Percentiles rank a stretch among this genome's conserved stretches.
Evolutionary conservation across 2,329 filamentous ascomycete genomes (phyloP).

Genomic region (Akanthomyces muscarius): DNA sequence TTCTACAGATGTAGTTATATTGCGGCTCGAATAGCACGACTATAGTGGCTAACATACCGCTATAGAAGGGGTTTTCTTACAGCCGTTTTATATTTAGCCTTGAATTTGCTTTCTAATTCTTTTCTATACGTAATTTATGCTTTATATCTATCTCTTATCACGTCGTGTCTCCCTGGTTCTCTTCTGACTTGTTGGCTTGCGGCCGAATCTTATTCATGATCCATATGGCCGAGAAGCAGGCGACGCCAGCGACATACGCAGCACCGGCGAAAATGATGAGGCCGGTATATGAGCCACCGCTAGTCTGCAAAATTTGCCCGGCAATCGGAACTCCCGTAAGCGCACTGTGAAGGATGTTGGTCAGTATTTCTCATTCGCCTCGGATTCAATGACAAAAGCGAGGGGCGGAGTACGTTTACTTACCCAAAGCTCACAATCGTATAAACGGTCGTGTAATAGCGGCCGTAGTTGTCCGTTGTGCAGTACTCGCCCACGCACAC

Average conservation of each 20-base stretch:
- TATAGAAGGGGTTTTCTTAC: too few relatives aligned
- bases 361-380: background rate
- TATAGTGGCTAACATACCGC: too few relatives aligned
- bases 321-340: conserved; percentile 64
- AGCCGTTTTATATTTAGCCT: too few relatives aligned
- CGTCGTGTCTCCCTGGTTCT: too few relatives aligned
- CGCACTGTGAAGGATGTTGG: background rate
- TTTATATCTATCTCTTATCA: background rate
- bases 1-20: too few relatives aligned
- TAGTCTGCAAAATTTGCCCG: conserved; percentile 52
- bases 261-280: conserved; percentile 57
- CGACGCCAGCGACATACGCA: conserved; percentile 9
- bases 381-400: background rate
- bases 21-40: too few relatives aligned
- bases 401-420: background rate
- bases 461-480: conserved; percentile 61
- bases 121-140: background rate
- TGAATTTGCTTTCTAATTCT: too few relatives aligned
- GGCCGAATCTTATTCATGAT: background rate
- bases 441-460: conserved; percentile 65
- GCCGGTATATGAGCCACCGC: conserved; percentile 54
- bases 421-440: conserved; percentile 65
- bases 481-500: conserved; percentile 69
- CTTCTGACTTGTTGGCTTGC: background rate
- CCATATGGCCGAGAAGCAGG: conserved; percentile 1